These are phyloP conservation scores for Colletotrichum cereale DNA, from an alignment of 2,329 filamentous ascomycete species.

Conservation along the genomic window DNA sequence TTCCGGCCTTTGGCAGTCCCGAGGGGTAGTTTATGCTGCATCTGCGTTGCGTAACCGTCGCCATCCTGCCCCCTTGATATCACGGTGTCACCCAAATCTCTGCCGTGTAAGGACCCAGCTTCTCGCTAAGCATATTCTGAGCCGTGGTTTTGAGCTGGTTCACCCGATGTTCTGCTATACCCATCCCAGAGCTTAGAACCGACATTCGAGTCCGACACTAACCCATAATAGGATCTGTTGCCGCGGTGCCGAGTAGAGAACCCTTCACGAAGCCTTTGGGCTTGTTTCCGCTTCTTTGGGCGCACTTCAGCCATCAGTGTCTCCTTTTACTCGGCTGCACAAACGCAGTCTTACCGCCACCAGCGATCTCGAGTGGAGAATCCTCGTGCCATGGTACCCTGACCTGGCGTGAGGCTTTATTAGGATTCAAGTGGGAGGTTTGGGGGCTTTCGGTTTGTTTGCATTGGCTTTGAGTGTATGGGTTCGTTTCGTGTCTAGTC, in stretches of 20 bases:
- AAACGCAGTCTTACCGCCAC: slow-evolving; percentile 47
- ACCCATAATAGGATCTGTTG: slow-evolving; percentile 46
- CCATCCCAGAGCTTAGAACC: slow-evolving; percentile 48
- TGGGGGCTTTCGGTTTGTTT: background rate
- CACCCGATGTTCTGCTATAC: slow-evolving; percentile 44
- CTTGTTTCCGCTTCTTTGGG: slow-evolving; percentile 44
- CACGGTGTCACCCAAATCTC: slow-evolving; percentile 13
- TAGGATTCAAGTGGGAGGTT: background rate
- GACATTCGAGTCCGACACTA: slow-evolving; percentile 50
- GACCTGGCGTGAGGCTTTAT: too few species aligned
- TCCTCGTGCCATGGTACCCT: slow-evolving; percentile 42
- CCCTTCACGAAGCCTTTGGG: slow-evolving; percentile 47
- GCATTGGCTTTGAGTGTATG: too few species aligned
- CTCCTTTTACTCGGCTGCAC: slow-evolving; percentile 44
- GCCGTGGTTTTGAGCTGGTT: slow-evolving; percentile 50
- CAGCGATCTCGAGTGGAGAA: slow-evolving; percentile 42
- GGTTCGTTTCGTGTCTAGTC: background rate
- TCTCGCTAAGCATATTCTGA: slow-evolving; percentile 34
- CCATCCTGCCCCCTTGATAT: slow-evolving; percentile 5
- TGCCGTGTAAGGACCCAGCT: background rate
- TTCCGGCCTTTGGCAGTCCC: background rate
- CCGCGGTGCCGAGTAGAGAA: slow-evolving; percentile 52
- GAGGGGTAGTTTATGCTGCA: background rate
- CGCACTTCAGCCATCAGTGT: slow-evolving; percentile 51
- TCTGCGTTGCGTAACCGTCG: slow-evolving; percentile 19